A percentile compares a stretch with the other conserved stretches of the same genome.
Evolutionary conservation across 768 basidiomycete species (phyloP).

Genomic region (Pholiota molesta): DNA sequence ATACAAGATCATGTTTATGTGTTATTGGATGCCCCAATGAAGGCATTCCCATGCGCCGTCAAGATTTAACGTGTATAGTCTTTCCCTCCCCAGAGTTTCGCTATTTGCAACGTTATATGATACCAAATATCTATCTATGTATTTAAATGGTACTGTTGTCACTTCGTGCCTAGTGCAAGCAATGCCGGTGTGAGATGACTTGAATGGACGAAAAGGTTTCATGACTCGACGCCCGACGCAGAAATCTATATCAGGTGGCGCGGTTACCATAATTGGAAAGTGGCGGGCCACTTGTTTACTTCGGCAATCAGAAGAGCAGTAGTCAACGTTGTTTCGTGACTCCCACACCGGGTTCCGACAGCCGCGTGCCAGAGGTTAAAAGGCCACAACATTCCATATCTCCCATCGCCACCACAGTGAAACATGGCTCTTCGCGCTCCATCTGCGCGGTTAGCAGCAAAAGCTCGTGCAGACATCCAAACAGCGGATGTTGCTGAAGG

Average conservation of each 20-base stretch:
- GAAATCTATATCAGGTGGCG: too few species aligned
- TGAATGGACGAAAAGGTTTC: not conserved
- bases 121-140: too few species aligned
- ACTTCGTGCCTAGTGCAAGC: too few species aligned
- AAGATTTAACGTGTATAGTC: conserved; percentile 10
- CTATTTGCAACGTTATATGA: not conserved
- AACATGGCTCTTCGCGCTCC: not conserved
- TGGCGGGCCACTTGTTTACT: not conserved
- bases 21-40: conserved; percentile 17
- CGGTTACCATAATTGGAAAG: not conserved
- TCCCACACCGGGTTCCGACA: not conserved
- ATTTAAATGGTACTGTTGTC: too few species aligned
- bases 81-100: not conserved
- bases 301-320: not conserved
- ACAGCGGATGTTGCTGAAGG: not conserved
- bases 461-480: not conserved
- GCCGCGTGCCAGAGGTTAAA: not conserved
- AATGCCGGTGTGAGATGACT: too few species aligned
- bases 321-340: not conserved
- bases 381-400: not conserved
- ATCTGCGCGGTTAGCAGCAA: not conserved
- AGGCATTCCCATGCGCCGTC: conserved; percentile 16
- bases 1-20: conserved; percentile 2
- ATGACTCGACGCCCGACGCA: not conserved
- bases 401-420: not conserved